These are phyloP conservation scores for Pythium biforme DNA, from an alignment of 352 stramenopile genomes.

Conservation along the genomic window DNA sequence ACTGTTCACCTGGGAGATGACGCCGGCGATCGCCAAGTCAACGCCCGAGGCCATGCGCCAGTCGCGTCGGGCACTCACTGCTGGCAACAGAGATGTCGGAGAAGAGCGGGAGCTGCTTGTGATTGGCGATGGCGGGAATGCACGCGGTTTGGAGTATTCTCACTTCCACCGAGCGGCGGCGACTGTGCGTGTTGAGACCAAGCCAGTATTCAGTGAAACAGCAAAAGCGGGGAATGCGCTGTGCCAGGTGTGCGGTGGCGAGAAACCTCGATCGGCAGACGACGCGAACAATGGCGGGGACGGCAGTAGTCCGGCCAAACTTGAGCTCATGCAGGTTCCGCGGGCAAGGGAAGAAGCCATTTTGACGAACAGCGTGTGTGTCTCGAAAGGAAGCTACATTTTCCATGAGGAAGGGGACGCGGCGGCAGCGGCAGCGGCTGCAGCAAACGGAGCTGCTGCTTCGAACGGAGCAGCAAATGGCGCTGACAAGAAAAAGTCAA, in stretches of 20 bases:
- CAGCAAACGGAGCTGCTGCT: conserved; percentile 1
- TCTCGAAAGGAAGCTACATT: conserved; percentile 65
- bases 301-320: conserved; percentile 21
- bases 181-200: conserved; percentile 63
- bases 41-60: conserved; percentile 11
- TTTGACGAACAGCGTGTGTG: conserved; percentile 65
- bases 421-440: background rate
- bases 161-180: conserved; percentile 41
- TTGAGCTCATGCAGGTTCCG: conserved; percentile 58
- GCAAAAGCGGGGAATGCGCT: conserved; percentile 21
- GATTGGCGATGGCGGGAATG: conserved; percentile 29
- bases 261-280: conserved; percentile 35
- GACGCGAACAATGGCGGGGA: background rate
- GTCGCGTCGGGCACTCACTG: conserved; percentile 15
- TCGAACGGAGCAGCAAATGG: conserved; percentile 20
- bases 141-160: conserved; percentile 30
- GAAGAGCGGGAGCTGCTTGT: conserved; percentile 38
- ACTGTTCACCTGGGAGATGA: conserved; percentile 83
- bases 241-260: conserved; percentile 60
- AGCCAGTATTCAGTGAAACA: conserved; percentile 36
- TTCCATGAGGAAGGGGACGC: conserved; percentile 63
- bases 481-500: background rate
- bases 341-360: conserved; percentile 62
- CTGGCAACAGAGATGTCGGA: background rate
- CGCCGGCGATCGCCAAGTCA: conserved; percentile 12